Evolutionary conservation across 179 eudicot genomes (phyloP).

Genomic region (Beta lomatogona): DNA sequence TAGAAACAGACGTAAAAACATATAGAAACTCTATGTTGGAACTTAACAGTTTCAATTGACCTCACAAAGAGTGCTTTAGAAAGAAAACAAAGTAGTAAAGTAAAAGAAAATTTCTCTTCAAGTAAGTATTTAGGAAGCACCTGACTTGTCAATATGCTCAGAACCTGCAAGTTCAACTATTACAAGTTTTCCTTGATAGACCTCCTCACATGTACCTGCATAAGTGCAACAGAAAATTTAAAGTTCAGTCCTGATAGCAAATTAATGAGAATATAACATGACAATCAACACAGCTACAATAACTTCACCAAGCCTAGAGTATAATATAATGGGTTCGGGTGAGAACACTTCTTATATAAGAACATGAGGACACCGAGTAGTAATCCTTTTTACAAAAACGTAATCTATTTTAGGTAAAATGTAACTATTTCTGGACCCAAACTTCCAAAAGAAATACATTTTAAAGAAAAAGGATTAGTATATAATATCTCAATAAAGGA

Average conservation of each 20-base stretch:
- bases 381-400: too few relatives aligned
- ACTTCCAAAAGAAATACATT: too few relatives aligned
- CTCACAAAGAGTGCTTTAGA: not conserved
- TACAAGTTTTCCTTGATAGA: slow-evolving; percentile 72
- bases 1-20: not conserved
- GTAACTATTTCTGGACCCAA: too few relatives aligned
- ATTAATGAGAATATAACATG: too few relatives aligned
- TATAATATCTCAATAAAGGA: too few relatives aligned
- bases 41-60: not conserved
- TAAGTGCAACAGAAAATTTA: slow-evolving; percentile 10
- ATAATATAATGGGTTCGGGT: too few relatives aligned
- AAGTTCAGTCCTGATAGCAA: slow-evolving; percentile 2
- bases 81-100: not conserved
- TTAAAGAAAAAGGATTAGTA: too few relatives aligned
- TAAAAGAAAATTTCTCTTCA: slow-evolving; percentile 1
- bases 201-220: slow-evolving; percentile 73
- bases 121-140: slow-evolving; percentile 32
- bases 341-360: too few relatives aligned
- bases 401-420: too few relatives aligned
- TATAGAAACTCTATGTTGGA: not conserved
- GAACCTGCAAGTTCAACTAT: slow-evolving; percentile 96
- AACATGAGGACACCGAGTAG: too few relatives aligned
- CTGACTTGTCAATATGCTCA: slow-evolving; percentile 86
- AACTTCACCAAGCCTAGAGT: too few relatives aligned
- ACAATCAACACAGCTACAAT: slow-evolving; percentile 6